Evolutionary conservation across 2,329 filamentous ascomycete genomes (phyloP).

Genomic region (Plenodomus lindquistii): DNA sequence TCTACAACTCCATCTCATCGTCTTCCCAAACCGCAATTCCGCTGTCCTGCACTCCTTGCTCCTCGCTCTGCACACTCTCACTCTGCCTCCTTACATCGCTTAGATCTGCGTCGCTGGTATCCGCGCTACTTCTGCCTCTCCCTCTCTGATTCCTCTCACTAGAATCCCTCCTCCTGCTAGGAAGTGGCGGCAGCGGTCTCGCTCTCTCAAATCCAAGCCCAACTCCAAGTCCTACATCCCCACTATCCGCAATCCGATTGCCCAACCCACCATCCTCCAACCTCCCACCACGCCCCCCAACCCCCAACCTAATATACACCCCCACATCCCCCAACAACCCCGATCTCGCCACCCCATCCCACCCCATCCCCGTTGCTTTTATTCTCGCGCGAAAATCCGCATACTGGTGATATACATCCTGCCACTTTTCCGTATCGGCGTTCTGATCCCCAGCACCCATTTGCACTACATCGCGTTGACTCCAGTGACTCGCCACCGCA

Average conservation of each 20-base stretch:
- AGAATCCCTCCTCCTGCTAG: background rate
- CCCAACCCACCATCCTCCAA: background rate
- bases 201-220: background rate
- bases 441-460: constrained; percentile 1
- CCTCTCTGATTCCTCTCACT: background rate
- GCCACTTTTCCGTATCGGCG: constrained; percentile 1
- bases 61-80: background rate
- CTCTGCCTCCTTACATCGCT: background rate
- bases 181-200: background rate
- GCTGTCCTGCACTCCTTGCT: background rate
- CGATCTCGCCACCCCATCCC: background rate
- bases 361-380: background rate
- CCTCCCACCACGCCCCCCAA: too few relatives aligned
- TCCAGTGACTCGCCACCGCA: constrained; percentile 18
- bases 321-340: background rate
- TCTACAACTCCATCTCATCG: background rate
- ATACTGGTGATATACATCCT: constrained; percentile 3
- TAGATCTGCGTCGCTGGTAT: background rate
- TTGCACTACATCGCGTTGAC: constrained; percentile 2
- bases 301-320: background rate
- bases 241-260: too few relatives aligned
- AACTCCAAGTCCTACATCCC: too few relatives aligned
- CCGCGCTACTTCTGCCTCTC: too few relatives aligned
- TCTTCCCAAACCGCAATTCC: background rate
- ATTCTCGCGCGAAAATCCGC: constrained; percentile 4